Evolutionary conservation across 352 stramenopile species (phyloP).

Genomic region (Phytophthora aleatoria): DNA sequence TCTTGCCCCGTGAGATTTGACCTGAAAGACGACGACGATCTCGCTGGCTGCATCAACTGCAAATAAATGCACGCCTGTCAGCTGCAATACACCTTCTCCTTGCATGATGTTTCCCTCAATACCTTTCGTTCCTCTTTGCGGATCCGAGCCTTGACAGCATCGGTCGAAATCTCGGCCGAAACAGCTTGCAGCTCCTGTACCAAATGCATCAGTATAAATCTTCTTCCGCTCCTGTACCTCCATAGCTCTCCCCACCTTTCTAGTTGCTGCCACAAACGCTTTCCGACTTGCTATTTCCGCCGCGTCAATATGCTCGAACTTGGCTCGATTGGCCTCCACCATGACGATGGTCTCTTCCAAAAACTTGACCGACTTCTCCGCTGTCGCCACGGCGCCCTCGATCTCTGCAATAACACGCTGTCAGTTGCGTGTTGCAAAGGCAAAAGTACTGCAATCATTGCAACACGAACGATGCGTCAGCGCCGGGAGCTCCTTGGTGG

Average conservation of each 20-base stretch:
- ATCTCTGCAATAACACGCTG: conserved; percentile 51
- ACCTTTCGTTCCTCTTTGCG: conserved; percentile 74
- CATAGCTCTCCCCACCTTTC: conserved; percentile 36
- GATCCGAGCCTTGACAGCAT: conserved; percentile 61
- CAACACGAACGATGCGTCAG: conserved; percentile 54
- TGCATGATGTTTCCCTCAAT: background rate
- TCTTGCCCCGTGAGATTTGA: conserved; percentile 25
- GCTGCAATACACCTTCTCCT: background rate
- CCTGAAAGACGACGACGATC: conserved; percentile 25
- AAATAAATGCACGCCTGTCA: conserved; percentile 3
- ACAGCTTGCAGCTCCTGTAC: conserved; percentile 51
- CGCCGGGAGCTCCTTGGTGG: conserved; percentile 55
- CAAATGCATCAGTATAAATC: background rate
- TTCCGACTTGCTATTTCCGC: conserved; percentile 69
- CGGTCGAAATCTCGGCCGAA: conserved; percentile 58
- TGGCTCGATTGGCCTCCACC: conserved; percentile 78
- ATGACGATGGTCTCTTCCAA: conserved; percentile 84
- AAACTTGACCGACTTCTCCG: conserved; percentile 82
- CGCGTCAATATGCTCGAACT: conserved; percentile 84
- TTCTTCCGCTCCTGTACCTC: background rate
- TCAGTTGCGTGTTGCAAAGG: background rate
- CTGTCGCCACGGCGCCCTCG: conserved; percentile 46
- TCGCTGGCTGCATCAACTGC: conserved; percentile 50
- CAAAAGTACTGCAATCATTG: conserved; percentile 4
- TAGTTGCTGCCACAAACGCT: conserved; percentile 63